Percentiles rank a stretch among this genome's conserved stretches.
These are phyloP conservation scores for Oehlia diaphana DNA, from an alignment of 192 early-diverging fungal species.

Conservation along the genomic window DNA sequence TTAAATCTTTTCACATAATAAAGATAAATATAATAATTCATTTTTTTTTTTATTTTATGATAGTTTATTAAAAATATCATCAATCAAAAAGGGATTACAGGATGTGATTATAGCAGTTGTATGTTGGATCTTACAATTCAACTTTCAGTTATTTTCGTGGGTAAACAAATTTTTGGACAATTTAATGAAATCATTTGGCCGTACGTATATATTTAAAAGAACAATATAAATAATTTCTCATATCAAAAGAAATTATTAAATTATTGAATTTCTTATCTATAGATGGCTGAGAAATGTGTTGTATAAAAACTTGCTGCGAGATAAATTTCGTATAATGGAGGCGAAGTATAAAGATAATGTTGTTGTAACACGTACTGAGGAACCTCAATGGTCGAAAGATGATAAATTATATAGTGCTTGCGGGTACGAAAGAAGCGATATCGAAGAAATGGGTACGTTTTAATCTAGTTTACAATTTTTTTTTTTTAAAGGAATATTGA, in stretches of 20 bases:
- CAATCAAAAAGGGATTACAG: neutral
- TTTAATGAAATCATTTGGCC: slow-evolving; percentile 46
- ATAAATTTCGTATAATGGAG: too few relatives aligned
- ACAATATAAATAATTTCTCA: too few relatives aligned
- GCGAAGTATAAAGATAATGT: neutral
- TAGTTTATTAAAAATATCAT: slow-evolving; percentile 29
- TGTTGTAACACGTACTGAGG: neutral
- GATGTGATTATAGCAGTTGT: slow-evolving; percentile 32
- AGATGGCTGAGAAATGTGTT: neutral
- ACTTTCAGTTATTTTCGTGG: slow-evolving; percentile 59
- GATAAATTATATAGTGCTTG: slow-evolving; percentile 25
- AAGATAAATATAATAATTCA: neutral
- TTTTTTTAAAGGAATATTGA: too few relatives aligned
- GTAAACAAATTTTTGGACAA: slow-evolving; percentile 52
- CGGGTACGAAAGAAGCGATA: slow-evolving; percentile 29
- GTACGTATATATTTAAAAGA: slow-evolving; percentile 16
- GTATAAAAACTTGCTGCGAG: neutral
- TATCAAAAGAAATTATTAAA: neutral
- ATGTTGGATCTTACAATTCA: slow-evolving; percentile 58
- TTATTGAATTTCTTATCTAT: neutral
- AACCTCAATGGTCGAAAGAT: slow-evolving; percentile 49
- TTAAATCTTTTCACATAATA: too few relatives aligned
- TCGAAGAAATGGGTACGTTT: slow-evolving; percentile 32
- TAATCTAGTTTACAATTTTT: neutral
- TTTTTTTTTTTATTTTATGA: too few relatives aligned